Conservation (phyloP, 208 protist genomes). For the Trypanosomatidae sp. region DNA sequence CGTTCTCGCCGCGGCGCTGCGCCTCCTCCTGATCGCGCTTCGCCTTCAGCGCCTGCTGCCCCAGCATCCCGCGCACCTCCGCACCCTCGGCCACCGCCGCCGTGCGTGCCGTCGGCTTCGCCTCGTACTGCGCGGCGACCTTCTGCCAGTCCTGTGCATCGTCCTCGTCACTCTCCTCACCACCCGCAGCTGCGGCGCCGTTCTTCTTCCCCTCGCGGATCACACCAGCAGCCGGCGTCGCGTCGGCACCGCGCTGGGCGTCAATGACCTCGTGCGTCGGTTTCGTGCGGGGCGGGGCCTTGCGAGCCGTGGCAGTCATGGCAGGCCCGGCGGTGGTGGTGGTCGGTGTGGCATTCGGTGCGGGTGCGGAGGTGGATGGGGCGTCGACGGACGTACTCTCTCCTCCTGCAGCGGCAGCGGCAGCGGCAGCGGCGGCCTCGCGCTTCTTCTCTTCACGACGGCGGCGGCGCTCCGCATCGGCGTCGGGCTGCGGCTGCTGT, state of each 20-base stretch:
- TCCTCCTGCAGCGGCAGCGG: too few species aligned
- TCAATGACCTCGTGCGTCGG: conserved; percentile 76
- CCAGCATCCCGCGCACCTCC: conserved; percentile 73
- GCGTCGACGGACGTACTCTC: too few species aligned
- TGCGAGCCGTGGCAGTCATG: conserved; percentile 46
- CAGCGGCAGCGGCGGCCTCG: conserved; percentile 12
- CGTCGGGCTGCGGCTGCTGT: conserved; percentile 1
- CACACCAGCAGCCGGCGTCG: conserved; percentile 46
- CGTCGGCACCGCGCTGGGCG: conserved; percentile 27
- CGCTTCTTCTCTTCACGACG: conserved; percentile 33
- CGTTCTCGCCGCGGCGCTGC: conserved; percentile 5
- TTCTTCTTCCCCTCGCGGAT: conserved; percentile 66
- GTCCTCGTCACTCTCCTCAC: conserved; percentile 22
- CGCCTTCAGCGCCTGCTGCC: conserved; percentile 82
- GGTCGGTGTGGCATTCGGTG: too few species aligned
- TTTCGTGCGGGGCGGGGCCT: conserved; percentile 76
- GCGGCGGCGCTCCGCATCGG: conserved; percentile 29
- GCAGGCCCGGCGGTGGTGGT: too few species aligned
- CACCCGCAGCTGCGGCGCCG: conserved; percentile 16
- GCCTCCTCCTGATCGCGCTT: conserved; percentile 80
- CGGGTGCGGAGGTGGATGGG: too few species aligned
- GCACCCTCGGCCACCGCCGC: conserved; percentile 43
- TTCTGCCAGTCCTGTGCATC: conserved; percentile 78
- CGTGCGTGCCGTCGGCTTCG: conserved; percentile 31
- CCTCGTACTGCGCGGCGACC: conserved; percentile 73